Evolutionary conservation across 371 early-diverging fungal genomes (phyloP).

Genomic region (Mucor velutinosus): DNA sequence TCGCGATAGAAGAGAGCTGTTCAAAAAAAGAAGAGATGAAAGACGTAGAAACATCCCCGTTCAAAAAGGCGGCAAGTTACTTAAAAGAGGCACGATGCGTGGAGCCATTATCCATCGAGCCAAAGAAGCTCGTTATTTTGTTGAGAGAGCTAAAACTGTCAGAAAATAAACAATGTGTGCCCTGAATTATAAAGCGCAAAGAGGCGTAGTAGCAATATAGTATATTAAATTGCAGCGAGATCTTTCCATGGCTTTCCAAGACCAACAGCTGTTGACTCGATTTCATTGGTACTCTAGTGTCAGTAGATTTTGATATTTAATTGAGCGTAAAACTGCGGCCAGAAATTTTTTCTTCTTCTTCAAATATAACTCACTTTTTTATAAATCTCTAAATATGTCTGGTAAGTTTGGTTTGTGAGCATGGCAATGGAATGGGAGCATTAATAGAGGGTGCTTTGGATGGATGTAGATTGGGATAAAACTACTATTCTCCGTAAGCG

Average conservation of each 20-base stretch:
- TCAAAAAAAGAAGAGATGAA: constrained; percentile 48
- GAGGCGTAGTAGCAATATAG: neutral
- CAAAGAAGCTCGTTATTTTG: constrained; percentile 46
- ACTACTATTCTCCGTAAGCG: constrained; percentile 83
- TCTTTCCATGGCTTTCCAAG: constrained; percentile 26
- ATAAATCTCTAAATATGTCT: constrained; percentile 23
- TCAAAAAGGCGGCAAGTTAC: constrained; percentile 22
- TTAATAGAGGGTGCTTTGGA: neutral
- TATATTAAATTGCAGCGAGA: neutral
- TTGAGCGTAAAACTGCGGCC: constrained; percentile 6
- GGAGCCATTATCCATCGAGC: constrained; percentile 46
- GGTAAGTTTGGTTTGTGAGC: constrained; percentile 14
- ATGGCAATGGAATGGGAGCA: neutral
- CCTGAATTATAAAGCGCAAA: neutral
- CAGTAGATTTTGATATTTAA: constrained; percentile 6
- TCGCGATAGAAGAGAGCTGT: constrained; percentile 50
- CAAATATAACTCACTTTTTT: neutral
- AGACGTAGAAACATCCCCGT: constrained; percentile 42
- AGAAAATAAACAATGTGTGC: constrained; percentile 11
- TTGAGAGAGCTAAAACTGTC: constrained; percentile 51
- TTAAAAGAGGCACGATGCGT: constrained; percentile 37
- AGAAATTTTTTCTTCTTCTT: constrained; percentile 4
- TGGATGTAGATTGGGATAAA: constrained; percentile 69
- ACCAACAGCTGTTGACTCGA: neutral
- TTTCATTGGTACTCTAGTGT: constrained; percentile 6